phyloP scores from a whole-genome alignment of 352 stramenopile species.

The Thalassiosira mediterranea region DNA sequence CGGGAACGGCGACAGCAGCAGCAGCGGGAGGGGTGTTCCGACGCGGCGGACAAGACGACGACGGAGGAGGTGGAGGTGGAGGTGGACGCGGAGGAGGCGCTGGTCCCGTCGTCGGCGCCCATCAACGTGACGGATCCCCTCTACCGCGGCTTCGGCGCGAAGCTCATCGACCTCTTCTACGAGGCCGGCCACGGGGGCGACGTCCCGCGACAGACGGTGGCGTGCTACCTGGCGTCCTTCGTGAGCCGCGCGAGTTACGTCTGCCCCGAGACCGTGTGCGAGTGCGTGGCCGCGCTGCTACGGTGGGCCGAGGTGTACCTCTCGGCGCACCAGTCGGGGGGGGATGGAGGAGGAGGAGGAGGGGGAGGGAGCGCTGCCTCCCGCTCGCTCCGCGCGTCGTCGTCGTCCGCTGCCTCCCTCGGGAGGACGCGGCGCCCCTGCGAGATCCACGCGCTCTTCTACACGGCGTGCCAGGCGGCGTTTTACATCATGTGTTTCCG shows the following conservation, averaged over 20 bases:
- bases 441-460: constrained; percentile 84
- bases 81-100: constrained; percentile 4
- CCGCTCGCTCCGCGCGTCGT: constrained; percentile 2
- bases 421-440: constrained; percentile 53
- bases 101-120: constrained; percentile 7
- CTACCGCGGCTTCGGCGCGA: constrained; percentile 76
- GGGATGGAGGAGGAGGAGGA: background rate
- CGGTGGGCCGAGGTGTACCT: constrained; percentile 95
- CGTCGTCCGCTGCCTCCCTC: constrained; percentile 15
- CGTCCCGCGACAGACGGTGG: constrained; percentile 87
- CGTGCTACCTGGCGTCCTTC: constrained; percentile 95
- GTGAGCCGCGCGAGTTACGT: constrained; percentile 94
- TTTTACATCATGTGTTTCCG: constrained; percentile 98
- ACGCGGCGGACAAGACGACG: background rate
- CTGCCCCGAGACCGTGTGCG: constrained; percentile 90
- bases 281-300: constrained; percentile 91
- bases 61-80: constrained; percentile 3
- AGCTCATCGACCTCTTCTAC: constrained; percentile 81
- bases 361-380: background rate
- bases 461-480: constrained; percentile 91
- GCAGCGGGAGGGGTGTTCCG: background rate
- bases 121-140: constrained; percentile 42
- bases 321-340: constrained; percentile 20
- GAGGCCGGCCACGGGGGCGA: constrained; percentile 87
- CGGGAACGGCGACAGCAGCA: constrained; percentile 15